Conservation (phyloP, 352 stramenopile genomes). For the Elongisporangium prolatum region DNA sequence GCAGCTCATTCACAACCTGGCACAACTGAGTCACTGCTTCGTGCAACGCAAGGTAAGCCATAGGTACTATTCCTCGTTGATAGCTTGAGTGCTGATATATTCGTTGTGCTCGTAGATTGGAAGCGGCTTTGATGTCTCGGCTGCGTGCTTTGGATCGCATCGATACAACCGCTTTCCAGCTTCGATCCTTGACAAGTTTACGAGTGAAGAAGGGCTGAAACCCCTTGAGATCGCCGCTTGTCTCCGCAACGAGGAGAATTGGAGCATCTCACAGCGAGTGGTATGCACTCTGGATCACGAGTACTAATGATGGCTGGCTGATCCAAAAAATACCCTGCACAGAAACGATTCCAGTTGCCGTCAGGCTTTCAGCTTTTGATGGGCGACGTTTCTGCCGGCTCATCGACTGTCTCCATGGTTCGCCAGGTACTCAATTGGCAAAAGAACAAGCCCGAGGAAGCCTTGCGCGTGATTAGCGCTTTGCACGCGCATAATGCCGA, state of each 20-base stretch:
- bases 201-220: slow-evolving; percentile 34
- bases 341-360: slow-evolving; percentile 66
- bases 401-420: slow-evolving; percentile 84
- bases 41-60: slow-evolving; percentile 92
- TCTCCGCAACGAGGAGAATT: slow-evolving; percentile 32
- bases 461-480: slow-evolving; percentile 21
- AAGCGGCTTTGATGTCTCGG: slow-evolving; percentile 96
- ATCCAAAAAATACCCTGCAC: not conserved
- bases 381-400: slow-evolving; percentile 94
- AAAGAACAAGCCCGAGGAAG: slow-evolving; percentile 23
- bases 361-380: slow-evolving; percentile 87
- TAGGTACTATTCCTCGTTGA: not conserved
- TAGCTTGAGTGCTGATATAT: not conserved
- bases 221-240: slow-evolving; percentile 52
- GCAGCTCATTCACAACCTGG: slow-evolving; percentile 91
- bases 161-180: slow-evolving; percentile 90
- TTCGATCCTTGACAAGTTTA: slow-evolving; percentile 51
- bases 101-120: slow-evolving; percentile 70
- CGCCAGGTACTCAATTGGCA: slow-evolving; percentile 60
- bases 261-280: slow-evolving; percentile 41
- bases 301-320: not conserved
- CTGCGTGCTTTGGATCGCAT: slow-evolving; percentile 93
- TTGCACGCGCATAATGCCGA: slow-evolving; percentile 30
- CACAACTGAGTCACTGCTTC: slow-evolving; percentile 93
- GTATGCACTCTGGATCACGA: too few relatives aligned